These are phyloP conservation scores for Ogataea ramenticola DNA, from an alignment of 805 yeast species.

Conservation along the genomic window DNA sequence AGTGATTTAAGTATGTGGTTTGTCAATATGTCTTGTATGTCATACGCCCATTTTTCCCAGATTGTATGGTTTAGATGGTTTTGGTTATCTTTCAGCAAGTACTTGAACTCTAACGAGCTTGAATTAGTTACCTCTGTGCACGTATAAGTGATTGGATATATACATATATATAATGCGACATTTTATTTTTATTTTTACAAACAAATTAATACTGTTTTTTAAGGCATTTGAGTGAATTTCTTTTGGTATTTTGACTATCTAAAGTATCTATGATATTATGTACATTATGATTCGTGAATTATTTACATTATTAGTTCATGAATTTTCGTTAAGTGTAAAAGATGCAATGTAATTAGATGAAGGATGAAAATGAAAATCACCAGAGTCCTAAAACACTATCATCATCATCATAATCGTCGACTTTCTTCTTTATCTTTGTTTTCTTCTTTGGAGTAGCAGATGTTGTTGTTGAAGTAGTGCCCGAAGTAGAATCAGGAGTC, in stretches of 20 bases:
- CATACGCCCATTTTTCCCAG: constrained; percentile 76
- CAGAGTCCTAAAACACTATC: constrained; percentile 20
- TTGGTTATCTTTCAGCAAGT: constrained; percentile 75
- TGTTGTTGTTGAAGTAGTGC: too few relatives aligned
- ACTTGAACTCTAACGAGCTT: constrained; percentile 70
- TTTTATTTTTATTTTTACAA: too few relatives aligned
- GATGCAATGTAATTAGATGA: not conserved
- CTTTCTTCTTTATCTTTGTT: not conserved
- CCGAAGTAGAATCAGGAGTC: not conserved
- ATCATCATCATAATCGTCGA: constrained; percentile 18
- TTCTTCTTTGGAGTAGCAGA: not conserved
- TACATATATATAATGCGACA: too few relatives aligned
- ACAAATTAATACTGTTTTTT: too few relatives aligned
- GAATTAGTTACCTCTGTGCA: constrained; percentile 13
- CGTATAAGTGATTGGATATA: too few relatives aligned
- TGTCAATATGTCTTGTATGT: constrained; percentile 60
- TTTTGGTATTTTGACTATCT: too few relatives aligned
- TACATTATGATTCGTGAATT: constrained; percentile 1
- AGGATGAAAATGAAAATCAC: constrained; percentile 4
- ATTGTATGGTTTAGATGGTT: constrained; percentile 94
- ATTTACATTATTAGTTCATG: not conserved
- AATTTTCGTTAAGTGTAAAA: not conserved
- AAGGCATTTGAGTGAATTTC: not conserved
- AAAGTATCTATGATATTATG: too few relatives aligned
- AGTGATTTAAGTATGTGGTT: constrained; percentile 32